Percentiles rank a stretch among this genome's conserved stretches.
These are phyloP conservation scores for Volvox carteri DNA, from an alignment of 163 green algal genomes.

Conservation along the genomic window DNA sequence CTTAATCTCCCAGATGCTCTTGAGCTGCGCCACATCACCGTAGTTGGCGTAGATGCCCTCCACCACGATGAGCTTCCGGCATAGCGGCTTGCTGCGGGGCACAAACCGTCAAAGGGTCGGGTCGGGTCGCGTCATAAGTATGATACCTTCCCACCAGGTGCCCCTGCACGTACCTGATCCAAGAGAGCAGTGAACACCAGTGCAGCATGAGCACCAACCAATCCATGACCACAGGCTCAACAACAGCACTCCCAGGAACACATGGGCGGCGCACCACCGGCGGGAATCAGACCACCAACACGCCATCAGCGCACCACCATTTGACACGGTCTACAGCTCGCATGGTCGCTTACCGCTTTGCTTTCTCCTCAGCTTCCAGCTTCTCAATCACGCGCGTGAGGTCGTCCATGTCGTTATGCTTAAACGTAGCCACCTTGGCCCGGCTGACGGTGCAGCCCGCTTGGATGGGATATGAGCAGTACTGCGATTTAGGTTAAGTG, in stretches of 20 bases:
- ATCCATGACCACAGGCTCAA: too few species aligned
- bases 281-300: too few species aligned
- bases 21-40: conserved; percentile 90
- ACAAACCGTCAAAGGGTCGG: too few species aligned
- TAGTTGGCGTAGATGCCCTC: conserved; percentile 94
- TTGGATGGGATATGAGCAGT: conserved; percentile 86
- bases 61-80: conserved; percentile 94
- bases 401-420: conserved; percentile 96
- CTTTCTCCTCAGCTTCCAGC: conserved; percentile 75
- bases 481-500: conserved; percentile 69
- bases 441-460: conserved; percentile 88
- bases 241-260: too few species aligned
- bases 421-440: conserved; percentile 86
- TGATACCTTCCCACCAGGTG: too few species aligned
- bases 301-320: too few species aligned
- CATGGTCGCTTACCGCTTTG: conserved; percentile 53
- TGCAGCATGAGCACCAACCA: too few species aligned
- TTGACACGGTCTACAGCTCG: too few species aligned
- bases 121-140: too few species aligned
- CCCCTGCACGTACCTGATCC: too few species aligned
- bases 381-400: conserved; percentile 85
- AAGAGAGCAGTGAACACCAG: too few species aligned
- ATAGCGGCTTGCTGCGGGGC: conserved; percentile 83
- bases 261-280: too few species aligned
- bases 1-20: conserved; percentile 85